Evolutionary conservation across 169 alveolate species (phyloP), one percentile per base, ranked within the genome.

Genomic region (Cryptosporidium viatorum): DNA sequence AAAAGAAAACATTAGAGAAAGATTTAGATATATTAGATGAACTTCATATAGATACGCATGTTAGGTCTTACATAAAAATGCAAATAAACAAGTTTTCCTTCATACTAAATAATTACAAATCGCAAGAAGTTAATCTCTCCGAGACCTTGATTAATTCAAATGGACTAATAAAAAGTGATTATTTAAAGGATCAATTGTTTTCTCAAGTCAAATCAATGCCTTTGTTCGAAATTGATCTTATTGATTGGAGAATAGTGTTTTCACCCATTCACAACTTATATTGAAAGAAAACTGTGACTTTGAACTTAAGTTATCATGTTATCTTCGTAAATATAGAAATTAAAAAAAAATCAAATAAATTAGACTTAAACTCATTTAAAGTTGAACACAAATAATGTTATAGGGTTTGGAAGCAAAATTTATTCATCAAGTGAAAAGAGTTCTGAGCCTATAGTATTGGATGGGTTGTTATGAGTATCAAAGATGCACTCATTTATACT

Each of bases 401-500:
- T 12, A 21, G 10, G 16, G 21, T 7, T 23, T n/a, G 6, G 3
- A 33, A 7, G 31, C 48, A 21, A 29, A 21, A 21, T 67, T 26
- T 5, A 21, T 21, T 65, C 71, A 26, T 65, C 68, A 0, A 52
- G 7, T 50, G 51, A 70, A 41, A 73, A 73, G 12, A 73, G 48
- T 1, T 73, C 86, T 10, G 86, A 73, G 9, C 86, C 86, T 14
- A 26, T 3, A n/a, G 9, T 0, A 41, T 50, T 73, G 18, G 86
- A 23, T 8, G 86, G 71, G 18, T 69, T 41, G 5, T 6, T 43
- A 12, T 41, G 21, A 18, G n/a, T 21, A 52, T 59, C 58, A 59
- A 52, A 33, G 18, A 37, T 48, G n/a, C 89, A 80, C 31, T 80
- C 68, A 80, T 80, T 35, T n/a, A 80, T 65, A n/a, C 68, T 37